phyloP scores from a whole-genome alignment of 768 basidiomycete genomes.

The Trametes punicea region DNA sequence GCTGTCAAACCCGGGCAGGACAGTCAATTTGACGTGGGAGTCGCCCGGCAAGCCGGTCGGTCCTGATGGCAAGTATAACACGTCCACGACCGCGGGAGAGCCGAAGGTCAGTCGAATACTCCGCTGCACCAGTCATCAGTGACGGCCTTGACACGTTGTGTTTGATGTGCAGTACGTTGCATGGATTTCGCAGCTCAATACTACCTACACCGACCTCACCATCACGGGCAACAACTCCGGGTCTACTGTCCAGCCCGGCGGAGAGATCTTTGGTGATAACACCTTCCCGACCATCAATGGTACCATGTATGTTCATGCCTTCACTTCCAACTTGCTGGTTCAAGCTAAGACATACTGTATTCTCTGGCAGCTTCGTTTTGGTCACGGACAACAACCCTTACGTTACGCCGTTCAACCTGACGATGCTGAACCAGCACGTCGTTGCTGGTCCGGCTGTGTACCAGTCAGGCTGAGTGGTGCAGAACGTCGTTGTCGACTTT shows the following conservation, averaged over 20 bases:
- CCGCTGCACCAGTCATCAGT: no score
- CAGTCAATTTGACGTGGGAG: conserved; percentile 53
- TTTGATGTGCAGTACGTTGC: conserved; percentile 48
- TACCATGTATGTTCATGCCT: conserved; percentile 38
- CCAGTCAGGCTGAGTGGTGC: conserved; percentile 39
- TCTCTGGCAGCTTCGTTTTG: conserved; percentile 40
- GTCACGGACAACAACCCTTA: conserved; percentile 46
- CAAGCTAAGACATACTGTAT: not conserved
- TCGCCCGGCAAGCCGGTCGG: conserved; percentile 48
- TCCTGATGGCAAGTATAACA: conserved; percentile 50
- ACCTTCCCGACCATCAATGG: conserved; percentile 47
- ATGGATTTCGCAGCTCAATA: conserved; percentile 61
- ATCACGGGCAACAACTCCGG: conserved; percentile 43
- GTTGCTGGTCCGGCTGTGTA: conserved; percentile 55
- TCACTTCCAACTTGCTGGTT: not conserved
- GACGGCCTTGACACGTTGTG: not conserved
- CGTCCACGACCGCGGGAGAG: conserved; percentile 42
- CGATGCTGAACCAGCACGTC: conserved; percentile 48
- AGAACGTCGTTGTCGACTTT: no score
- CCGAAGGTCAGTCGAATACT: conserved; percentile 34
- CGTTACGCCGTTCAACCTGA: conserved; percentile 59
- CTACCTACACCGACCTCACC: conserved; percentile 50
- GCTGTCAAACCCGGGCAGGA: conserved; percentile 43
- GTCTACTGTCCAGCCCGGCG: conserved; percentile 47
- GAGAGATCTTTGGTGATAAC: conserved; percentile 39